phyloP scores from a whole-genome alignment of 129 eudicot genomes.

The Pulicaria dysenterica region DNA sequence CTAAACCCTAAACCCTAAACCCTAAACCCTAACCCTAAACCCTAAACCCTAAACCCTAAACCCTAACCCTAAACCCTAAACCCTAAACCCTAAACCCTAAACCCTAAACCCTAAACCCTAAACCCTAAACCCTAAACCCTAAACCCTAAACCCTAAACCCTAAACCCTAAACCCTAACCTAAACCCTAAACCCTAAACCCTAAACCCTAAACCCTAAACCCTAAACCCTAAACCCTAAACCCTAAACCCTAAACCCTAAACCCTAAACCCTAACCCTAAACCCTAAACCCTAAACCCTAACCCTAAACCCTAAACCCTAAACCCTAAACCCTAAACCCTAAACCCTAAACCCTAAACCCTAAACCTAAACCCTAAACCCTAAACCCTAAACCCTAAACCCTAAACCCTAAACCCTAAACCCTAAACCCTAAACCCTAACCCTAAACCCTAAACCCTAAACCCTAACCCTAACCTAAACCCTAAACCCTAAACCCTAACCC shows the following conservation, averaged over 20 bases:
- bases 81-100: background rate
- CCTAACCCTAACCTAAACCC: background rate
- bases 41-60: background rate
- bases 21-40: background rate
- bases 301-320: constrained; percentile 14
- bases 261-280: constrained; percentile 11
- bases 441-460: constrained; percentile 2
- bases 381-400: constrained; percentile 9
- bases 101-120: background rate
- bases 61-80: background rate
- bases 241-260: background rate
- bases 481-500: background rate
- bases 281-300: constrained; percentile 1
- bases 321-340: constrained; percentile 26
- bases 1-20: background rate
- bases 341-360: constrained; percentile 21
- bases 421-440: background rate
- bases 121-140: background rate
- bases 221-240: background rate
- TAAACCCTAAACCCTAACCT: background rate
- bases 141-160: background rate
- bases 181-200: background rate
- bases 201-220: background rate
- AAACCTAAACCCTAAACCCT: constrained; percentile 7
- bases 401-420: constrained; percentile 1